phyloP scores from a whole-genome alignment of 306 rosid species.

The Malus sieversii region DNA sequence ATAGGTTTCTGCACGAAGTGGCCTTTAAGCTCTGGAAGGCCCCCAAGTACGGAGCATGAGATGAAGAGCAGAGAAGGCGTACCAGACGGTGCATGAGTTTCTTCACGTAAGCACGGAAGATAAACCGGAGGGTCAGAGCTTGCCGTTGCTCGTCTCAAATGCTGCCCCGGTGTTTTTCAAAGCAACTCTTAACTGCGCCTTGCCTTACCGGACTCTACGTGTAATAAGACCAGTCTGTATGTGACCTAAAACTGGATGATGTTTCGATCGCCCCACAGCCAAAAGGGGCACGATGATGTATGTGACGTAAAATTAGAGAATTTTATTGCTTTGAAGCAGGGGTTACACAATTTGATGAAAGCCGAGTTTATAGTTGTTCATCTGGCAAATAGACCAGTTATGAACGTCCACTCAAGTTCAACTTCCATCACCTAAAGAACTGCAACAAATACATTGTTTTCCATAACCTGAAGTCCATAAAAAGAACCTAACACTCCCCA shows the following conservation, averaged over 20 bases:
- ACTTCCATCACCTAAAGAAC: not conserved
- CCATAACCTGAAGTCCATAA: not conserved
- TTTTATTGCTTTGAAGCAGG: too few species aligned
- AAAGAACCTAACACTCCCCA: not conserved
- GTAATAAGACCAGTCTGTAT: not conserved
- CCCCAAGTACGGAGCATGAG: conserved; percentile 93
- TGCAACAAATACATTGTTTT: not conserved
- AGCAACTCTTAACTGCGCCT: not conserved
- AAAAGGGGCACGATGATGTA: not conserved
- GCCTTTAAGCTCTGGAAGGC: conserved; percentile 99
- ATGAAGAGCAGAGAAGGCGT: not conserved
- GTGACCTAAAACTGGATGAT: not conserved
- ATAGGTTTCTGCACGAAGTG: conserved; percentile 84
- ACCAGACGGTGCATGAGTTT: not conserved
- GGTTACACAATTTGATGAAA: too few species aligned
- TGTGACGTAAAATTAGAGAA: too few species aligned
- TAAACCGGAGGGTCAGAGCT: not conserved
- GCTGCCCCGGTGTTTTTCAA: not conserved
- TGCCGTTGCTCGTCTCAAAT: not conserved
- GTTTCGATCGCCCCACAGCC: not conserved
- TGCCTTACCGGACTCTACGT: not conserved
- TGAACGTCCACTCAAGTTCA: not conserved
- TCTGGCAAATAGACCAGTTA: not conserved
- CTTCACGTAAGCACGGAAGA: not conserved
- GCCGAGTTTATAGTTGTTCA: not conserved